Conservation (phyloP, 2,329 filamentous ascomycete species). For the Penicillium sp. region DNA sequence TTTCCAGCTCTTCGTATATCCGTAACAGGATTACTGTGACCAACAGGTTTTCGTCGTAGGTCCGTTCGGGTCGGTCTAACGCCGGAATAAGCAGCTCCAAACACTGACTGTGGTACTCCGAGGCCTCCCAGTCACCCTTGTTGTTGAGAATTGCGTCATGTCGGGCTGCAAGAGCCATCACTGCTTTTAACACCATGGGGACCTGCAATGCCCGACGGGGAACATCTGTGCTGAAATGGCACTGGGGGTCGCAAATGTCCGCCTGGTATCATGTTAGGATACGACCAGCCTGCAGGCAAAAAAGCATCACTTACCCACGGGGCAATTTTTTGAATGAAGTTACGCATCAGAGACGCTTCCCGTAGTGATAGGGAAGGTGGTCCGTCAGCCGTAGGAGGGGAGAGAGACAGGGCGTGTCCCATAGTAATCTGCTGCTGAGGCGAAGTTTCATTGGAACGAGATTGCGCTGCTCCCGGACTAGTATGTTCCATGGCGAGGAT, state of each 20-base stretch:
- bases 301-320: slow-evolving; percentile 36
- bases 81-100: slow-evolving; percentile 55
- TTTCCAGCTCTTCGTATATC: slow-evolving; percentile 55
- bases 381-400: slow-evolving; percentile 19
- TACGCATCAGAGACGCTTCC: slow-evolving; percentile 43
- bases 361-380: slow-evolving; percentile 32
- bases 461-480: not conserved
- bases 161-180: slow-evolving; percentile 55
- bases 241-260: slow-evolving; percentile 44
- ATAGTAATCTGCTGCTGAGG: not conserved
- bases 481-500: not conserved
- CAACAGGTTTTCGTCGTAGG: slow-evolving; percentile 55
- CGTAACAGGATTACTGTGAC: slow-evolving; percentile 58
- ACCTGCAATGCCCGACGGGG: slow-evolving; percentile 55
- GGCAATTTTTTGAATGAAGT: slow-evolving; percentile 44
- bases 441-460: not conserved
- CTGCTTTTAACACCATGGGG: slow-evolving; percentile 55
- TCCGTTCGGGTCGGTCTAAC: slow-evolving; percentile 50
- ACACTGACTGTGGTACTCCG: slow-evolving; percentile 54
- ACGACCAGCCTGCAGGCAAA: not conserved
- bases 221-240: slow-evolving; percentile 55
- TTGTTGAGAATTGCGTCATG: slow-evolving; percentile 51
- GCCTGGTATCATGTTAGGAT: slow-evolving; percentile 30
- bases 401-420: slow-evolving; percentile 22
- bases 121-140: slow-evolving; percentile 50